phyloP scores from a whole-genome alignment of 345 rosid species.

The Ailanthus altissimus region DNA sequence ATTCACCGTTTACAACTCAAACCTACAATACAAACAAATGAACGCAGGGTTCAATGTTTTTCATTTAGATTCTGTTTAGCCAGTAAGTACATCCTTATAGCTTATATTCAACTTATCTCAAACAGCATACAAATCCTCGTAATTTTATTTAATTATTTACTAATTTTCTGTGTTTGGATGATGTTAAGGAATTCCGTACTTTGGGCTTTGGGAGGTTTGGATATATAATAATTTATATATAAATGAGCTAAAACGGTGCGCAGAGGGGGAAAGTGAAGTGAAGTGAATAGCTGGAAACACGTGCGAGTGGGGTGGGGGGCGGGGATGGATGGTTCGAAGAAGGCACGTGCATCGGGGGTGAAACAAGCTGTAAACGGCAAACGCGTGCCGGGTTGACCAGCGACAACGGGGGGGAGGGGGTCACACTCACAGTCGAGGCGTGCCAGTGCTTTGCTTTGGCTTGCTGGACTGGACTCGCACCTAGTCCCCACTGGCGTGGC shows the following conservation, averaged over 20 bases:
- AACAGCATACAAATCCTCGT: neutral
- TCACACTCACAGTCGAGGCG: constrained; percentile 20
- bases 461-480: too few species aligned
- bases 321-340: too few species aligned
- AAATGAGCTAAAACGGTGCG: neutral
- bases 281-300: constrained; percentile 38
- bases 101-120: neutral
- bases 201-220: neutral
- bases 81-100: too few species aligned
- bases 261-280: neutral
- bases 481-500: too few species aligned
- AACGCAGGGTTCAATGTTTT: neutral
- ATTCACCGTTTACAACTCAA: neutral
- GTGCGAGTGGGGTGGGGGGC: constrained; percentile 37
- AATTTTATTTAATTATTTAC: neutral
- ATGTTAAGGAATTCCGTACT: constrained; percentile 14
- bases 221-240: neutral
- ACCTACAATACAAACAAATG: neutral
- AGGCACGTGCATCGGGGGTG: constrained; percentile 29
- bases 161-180: neutral
- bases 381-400: constrained; percentile 64
- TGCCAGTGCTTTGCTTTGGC: neutral
- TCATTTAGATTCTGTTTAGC: neutral
- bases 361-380: constrained; percentile 32
- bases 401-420: constrained; percentile 39